These are phyloP conservation scores for Gynostemma pentaphyllum DNA, from an alignment of 306 rosid genomes.

Conservation along the genomic window DNA sequence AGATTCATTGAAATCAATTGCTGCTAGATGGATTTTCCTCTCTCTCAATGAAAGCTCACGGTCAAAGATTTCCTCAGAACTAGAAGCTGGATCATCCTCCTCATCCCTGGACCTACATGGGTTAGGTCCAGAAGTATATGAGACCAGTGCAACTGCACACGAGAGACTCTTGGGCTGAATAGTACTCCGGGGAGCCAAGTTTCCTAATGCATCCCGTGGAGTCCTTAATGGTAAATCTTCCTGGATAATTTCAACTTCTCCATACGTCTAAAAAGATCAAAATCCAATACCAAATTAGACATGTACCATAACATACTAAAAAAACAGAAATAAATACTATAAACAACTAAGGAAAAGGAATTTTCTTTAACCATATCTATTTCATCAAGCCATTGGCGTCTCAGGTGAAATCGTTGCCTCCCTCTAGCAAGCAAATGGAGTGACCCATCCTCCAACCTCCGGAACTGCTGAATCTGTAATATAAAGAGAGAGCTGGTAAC, in stretches of 20 bases:
- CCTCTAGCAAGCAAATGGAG: conserved; percentile 83
- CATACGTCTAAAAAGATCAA: conserved; percentile 50
- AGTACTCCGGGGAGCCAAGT: conserved; percentile 28
- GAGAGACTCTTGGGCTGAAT: conserved; percentile 12
- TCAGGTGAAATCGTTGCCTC: conserved; percentile 72
- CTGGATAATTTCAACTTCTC: conserved; percentile 82
- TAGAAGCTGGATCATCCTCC: conserved; percentile 39
- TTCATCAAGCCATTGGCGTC: conserved; percentile 59
- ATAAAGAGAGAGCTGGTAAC: conserved; percentile 5
- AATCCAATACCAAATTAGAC: conserved; percentile 17
- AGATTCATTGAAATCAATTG: conserved; percentile 28
- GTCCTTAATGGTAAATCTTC: conserved; percentile 71
- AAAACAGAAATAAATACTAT: background rate
- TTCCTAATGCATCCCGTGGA: conserved; percentile 63
- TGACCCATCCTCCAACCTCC: conserved; percentile 73
- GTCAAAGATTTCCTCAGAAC: conserved; percentile 71
- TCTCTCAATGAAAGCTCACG: conserved; percentile 47
- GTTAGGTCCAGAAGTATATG: conserved; percentile 25
- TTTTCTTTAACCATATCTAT: conserved; percentile 63
- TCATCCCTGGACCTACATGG: conserved; percentile 24
- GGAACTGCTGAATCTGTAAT: conserved; percentile 67
- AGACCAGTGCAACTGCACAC: conserved; percentile 2
- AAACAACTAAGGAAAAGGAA: conserved; percentile 16
- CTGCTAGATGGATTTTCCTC: conserved; percentile 42
- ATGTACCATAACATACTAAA: conserved; percentile 10